Evolutionary conservation across 2,329 filamentous ascomycete genomes (phyloP), one percentile per base, ranked within the genome.

Genomic region (Calonectria honghensis): DNA sequence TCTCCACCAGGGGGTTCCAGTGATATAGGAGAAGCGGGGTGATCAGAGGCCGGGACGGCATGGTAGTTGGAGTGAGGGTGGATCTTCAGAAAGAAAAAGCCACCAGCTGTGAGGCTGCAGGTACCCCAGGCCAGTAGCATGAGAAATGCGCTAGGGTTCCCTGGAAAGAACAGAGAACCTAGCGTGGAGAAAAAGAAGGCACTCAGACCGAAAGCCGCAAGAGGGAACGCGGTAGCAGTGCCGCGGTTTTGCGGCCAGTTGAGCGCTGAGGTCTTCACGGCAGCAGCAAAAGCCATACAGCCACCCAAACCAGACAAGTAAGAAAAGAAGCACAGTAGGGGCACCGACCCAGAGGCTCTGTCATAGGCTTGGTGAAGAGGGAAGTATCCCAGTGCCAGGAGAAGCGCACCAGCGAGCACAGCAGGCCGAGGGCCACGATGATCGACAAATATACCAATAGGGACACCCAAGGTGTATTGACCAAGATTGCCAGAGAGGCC

Each of bases 181-280:
- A 97, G 86, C 3, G 93, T 89, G 0, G 97, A 96, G 86, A 98
- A 99, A 88, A 98, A 98, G 86, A 99, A 97, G 70, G 97, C 97
- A 83, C 96, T 98, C 72, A 99, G 87, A 4, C 97, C 97, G 82
- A 98, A 98, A 4, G 95, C 96, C 72, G 97, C 95, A 71, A 98
- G 86, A 7, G 97, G 96, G 80, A 98, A 97, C 1, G 96, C 96
- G 7, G 97, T 98, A 7, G 97, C 97, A 4, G 96, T 98, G 70
- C 97, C 97, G 77, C 97, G 92, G 83, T 98, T 94, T 73, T 93
- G 91, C 16, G 96, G 96, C 92, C 96, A 98, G 85, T 98, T 98
- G 77, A 97, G 90, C 13, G 96, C 96, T 65, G 94, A 96, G 83
- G 88, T 88, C 83, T 99, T 99, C 82, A 99, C 92, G 11, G 96